These are phyloP conservation scores for Cladosporium velox DNA, from an alignment of 2,329 filamentous ascomycete genomes.

Conservation along the genomic window DNA sequence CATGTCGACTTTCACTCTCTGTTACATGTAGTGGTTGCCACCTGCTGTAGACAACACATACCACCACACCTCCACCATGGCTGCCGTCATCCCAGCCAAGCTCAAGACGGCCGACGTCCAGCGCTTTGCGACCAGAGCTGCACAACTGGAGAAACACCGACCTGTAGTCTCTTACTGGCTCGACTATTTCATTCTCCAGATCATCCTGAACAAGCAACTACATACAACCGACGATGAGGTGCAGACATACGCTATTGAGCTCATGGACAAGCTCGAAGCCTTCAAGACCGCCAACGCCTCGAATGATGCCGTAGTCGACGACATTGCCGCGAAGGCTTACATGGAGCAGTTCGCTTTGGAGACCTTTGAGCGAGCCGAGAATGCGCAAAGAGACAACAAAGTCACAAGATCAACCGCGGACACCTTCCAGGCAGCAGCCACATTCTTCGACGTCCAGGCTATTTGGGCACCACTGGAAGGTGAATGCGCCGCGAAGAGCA, in stretches of 20 bases:
- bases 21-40: neutral
- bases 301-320: slow-evolving; percentile 84
- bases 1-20: neutral
- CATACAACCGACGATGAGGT: slow-evolving; percentile 78
- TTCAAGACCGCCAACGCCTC: slow-evolving; percentile 71
- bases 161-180: slow-evolving; percentile 92
- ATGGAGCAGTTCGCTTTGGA: slow-evolving; percentile 92
- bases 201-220: slow-evolving; percentile 78
- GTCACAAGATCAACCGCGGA: slow-evolving; percentile 78
- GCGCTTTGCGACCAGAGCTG: slow-evolving; percentile 79
- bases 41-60: neutral
- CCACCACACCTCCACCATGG: slow-evolving; percentile 59
- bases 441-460: slow-evolving; percentile 83
- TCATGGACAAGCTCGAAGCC: slow-evolving; percentile 92
- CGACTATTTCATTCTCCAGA: slow-evolving; percentile 89
- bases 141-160: slow-evolving; percentile 80
- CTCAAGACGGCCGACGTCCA: slow-evolving; percentile 80
- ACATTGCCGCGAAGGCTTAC: slow-evolving; percentile 83
- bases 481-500: slow-evolving; percentile 83
- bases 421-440: slow-evolving; percentile 88
- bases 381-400: slow-evolving; percentile 71
- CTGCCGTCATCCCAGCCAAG: slow-evolving; percentile 67
- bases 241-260: slow-evolving; percentile 73
- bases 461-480: slow-evolving; percentile 78
- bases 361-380: slow-evolving; percentile 81